These are phyloP conservation scores for Tricholomella constricta DNA, from an alignment of 768 basidiomycete genomes.

Conservation along the genomic window DNA sequence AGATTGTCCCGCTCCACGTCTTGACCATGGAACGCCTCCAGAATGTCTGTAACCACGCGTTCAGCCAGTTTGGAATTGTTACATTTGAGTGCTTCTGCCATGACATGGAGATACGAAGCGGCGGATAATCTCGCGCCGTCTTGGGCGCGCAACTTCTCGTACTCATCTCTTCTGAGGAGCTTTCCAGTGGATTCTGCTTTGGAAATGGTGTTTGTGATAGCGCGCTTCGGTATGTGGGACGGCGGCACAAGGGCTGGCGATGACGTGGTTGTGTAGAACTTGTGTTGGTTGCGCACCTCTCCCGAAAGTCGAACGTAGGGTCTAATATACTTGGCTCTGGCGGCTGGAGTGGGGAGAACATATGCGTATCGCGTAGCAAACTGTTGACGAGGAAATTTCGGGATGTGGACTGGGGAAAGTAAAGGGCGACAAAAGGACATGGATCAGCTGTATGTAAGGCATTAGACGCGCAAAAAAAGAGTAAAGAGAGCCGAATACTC, in stretches of 20 bases:
- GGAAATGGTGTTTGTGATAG: slow-evolving; percentile 10
- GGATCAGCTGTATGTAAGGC: slow-evolving; percentile 55
- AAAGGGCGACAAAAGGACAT: slow-evolving; percentile 74
- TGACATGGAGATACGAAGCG: slow-evolving; percentile 10
- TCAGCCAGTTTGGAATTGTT: slow-evolving; percentile 11
- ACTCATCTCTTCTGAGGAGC: neutral
- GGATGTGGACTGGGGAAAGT: slow-evolving; percentile 48
- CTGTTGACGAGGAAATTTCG: slow-evolving; percentile 24
- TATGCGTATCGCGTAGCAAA: slow-evolving; percentile 22
- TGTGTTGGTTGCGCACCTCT: slow-evolving; percentile 6
- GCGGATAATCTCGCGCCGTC: slow-evolving; percentile 5
- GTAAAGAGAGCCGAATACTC: slow-evolving; percentile 19
- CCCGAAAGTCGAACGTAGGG: neutral
- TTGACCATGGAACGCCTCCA: slow-evolving; percentile 17
- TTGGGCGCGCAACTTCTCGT: slow-evolving; percentile 7
- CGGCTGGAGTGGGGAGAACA: slow-evolving; percentile 19
- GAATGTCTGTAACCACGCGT: slow-evolving; percentile 25
- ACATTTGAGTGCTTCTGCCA: slow-evolving; percentile 4
- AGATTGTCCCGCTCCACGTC: slow-evolving; percentile 1
- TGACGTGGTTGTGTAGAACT: slow-evolving; percentile 8
- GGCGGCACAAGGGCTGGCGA: slow-evolving; percentile 1
- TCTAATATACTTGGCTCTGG: neutral
- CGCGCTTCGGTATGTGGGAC: slow-evolving; percentile 9
- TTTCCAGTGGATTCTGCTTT: neutral
- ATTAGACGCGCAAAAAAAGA: slow-evolving; percentile 14